phyloP scores from a whole-genome alignment of 2,329 filamentous ascomycete species.

The Sclerotinia borealis region DNA sequence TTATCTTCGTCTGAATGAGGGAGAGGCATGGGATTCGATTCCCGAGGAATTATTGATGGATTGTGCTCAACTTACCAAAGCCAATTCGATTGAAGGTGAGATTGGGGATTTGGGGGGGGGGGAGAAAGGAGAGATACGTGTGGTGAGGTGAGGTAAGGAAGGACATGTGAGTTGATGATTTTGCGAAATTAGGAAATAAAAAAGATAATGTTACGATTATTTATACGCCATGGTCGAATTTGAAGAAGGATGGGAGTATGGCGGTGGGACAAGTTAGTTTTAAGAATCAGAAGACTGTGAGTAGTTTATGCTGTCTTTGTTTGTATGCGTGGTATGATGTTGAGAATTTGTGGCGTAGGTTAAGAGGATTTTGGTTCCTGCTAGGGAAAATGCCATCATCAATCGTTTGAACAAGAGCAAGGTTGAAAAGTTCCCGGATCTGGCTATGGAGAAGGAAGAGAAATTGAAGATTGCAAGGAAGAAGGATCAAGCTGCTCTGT shows the following conservation, averaged over 20 bases:
- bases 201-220: slow-evolving; percentile 96
- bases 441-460: slow-evolving; percentile 76
- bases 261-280: slow-evolving; percentile 91
- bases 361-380: slow-evolving; percentile 70
- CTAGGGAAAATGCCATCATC: slow-evolving; percentile 82
- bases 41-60: slow-evolving; percentile 70
- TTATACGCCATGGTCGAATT: slow-evolving; percentile 96
- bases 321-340: background rate
- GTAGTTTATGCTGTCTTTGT: background rate
- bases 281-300: slow-evolving; percentile 71
- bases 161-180: background rate
- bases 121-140: background rate
- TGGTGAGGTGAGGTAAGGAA: too few relatives aligned
- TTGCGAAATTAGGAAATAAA: slow-evolving; percentile 74
- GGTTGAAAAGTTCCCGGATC: slow-evolving; percentile 78
- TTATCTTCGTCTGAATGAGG: slow-evolving; percentile 78
- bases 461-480: slow-evolving; percentile 64
- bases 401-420: slow-evolving; percentile 98
- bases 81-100: slow-evolving; percentile 85
- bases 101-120: background rate
- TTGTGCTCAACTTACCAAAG: slow-evolving; percentile 95
- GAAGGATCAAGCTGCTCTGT: slow-evolving; percentile 58
- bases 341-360: slow-evolving; percentile 44
- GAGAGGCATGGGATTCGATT: slow-evolving; percentile 78
- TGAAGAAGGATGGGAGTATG: slow-evolving; percentile 95